Conservation (phyloP, 2,329 filamentous ascomycete species). For the Cadophora sp. region DNA sequence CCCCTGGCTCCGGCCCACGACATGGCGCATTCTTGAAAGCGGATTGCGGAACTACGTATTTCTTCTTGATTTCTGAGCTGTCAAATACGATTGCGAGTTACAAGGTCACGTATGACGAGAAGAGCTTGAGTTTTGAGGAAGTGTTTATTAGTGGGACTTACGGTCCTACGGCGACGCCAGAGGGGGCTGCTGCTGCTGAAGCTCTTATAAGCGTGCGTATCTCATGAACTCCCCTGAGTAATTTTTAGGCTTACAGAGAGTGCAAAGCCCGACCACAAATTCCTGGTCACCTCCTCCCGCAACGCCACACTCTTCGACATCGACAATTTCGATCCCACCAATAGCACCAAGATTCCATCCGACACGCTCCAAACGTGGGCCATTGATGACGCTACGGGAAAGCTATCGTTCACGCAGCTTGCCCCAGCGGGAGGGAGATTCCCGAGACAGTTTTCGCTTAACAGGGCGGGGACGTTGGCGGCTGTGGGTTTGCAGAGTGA, state of each 20-base stretch:
- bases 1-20: constrained; percentile 56
- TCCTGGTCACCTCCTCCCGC: constrained; percentile 72
- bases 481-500: constrained; percentile 54
- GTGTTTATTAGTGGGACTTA: constrained; percentile 57
- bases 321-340: constrained; percentile 52
- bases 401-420: constrained; percentile 50
- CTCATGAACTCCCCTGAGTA: background rate
- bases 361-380: constrained; percentile 70
- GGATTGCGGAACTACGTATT: constrained; percentile 38
- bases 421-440: constrained; percentile 52
- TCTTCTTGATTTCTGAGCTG: constrained; percentile 56
- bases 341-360: constrained; percentile 56
- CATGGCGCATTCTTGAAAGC: constrained; percentile 55
- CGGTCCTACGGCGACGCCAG: constrained; percentile 50
- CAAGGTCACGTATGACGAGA: constrained; percentile 57
- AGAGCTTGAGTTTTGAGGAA: constrained; percentile 53
- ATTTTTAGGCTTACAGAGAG: background rate
- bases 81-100: constrained; percentile 56
- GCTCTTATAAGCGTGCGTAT: constrained; percentile 61
- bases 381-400: constrained; percentile 56
- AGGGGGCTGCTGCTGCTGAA: constrained; percentile 58
- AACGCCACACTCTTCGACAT: constrained; percentile 62
- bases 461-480: constrained; percentile 51
- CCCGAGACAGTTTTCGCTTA: constrained; percentile 56
- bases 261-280: constrained; percentile 60